phyloP scores from a whole-genome alignment of 2,329 filamentous ascomycete species.

The Stromatinia cepivora region DNA sequence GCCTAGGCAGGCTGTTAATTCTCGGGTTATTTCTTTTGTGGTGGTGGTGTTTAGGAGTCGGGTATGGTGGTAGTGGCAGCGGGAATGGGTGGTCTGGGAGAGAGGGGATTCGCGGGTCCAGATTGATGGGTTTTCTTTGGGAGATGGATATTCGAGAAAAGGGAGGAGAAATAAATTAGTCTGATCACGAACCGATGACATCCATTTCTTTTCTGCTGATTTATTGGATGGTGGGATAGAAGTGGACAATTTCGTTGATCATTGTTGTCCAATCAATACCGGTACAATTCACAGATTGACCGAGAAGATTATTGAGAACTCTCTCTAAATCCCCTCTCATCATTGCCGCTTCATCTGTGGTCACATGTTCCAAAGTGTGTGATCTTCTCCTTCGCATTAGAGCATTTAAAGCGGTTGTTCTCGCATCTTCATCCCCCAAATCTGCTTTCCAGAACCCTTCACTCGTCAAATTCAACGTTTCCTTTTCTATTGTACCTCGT shows the following conservation, averaged over 20 bases:
- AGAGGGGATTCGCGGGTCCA: constrained; percentile 42
- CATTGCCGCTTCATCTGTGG: constrained; percentile 39
- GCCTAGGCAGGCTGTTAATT: constrained; percentile 52
- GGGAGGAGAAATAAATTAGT: constrained; percentile 49
- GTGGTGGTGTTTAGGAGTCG: constrained; percentile 36
- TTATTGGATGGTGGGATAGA: constrained; percentile 33
- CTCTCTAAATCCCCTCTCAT: constrained; percentile 42
- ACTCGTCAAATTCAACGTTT: constrained; percentile 45
- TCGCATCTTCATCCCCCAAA: constrained; percentile 30
- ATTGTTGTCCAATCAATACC: constrained; percentile 49
- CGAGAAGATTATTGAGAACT: constrained; percentile 37
- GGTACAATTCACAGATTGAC: constrained; percentile 39
- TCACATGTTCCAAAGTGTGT: constrained; percentile 43
- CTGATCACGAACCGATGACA: constrained; percentile 41
- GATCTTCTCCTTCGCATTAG: constrained; percentile 44
- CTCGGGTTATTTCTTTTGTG: constrained; percentile 40
- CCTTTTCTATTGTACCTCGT: constrained; percentile 42
- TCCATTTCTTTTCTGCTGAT: constrained; percentile 39
- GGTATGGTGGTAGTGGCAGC: constrained; percentile 47
- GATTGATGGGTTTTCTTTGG: constrained; percentile 26
- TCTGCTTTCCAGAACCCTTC: constrained; percentile 45
- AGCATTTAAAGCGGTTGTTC: constrained; percentile 39
- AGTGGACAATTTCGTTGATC: constrained; percentile 46
- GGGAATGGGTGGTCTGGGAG: constrained; percentile 44
- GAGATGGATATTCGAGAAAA: constrained; percentile 48